A percentile compares a stretch with the other conserved stretches of the same genome.
Evolutionary conservation across 2,329 filamentous ascomycete species (phyloP).

Genomic region (Hymenoscyphus albidus): DNA sequence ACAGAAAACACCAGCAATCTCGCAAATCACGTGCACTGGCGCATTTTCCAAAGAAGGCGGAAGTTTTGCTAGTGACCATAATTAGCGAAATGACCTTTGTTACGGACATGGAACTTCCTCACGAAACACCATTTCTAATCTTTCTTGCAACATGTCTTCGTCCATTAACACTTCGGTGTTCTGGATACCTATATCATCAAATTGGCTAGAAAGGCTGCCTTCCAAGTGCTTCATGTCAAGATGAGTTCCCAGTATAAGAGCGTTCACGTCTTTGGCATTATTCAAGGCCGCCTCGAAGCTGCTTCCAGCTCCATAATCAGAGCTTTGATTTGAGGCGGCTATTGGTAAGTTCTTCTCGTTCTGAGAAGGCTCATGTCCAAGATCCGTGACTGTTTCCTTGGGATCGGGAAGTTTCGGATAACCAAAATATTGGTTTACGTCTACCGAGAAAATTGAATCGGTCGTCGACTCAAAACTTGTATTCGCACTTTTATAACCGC

Average conservation of each 20-base stretch:
- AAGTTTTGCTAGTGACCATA: constrained; percentile 18
- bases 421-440: background rate
- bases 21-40: constrained; percentile 29
- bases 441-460: constrained; percentile 18
- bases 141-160: constrained; percentile 14
- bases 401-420: constrained; percentile 9
- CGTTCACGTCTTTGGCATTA: constrained; percentile 13
- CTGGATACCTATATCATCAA: constrained; percentile 1
- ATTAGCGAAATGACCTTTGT: background rate
- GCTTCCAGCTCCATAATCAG: constrained; percentile 24
- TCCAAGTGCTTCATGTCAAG: constrained; percentile 8
- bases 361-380: background rate
- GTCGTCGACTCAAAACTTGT: constrained; percentile 24
- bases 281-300: constrained; percentile 24
- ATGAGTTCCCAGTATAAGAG: background rate
- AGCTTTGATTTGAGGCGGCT: constrained; percentile 6
- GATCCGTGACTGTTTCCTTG: constrained; percentile 17
- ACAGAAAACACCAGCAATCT: constrained; percentile 32
- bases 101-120: constrained; percentile 10
- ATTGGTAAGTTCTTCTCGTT: background rate
- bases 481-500: constrained; percentile 8
- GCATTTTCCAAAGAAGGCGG: constrained; percentile 20
- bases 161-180: background rate
- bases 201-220: constrained; percentile 18
- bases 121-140: constrained; percentile 21